These are phyloP conservation scores for Solanum hybrid DNA, from an alignment of 305 asterid species.

Conservation along the genomic window DNA sequence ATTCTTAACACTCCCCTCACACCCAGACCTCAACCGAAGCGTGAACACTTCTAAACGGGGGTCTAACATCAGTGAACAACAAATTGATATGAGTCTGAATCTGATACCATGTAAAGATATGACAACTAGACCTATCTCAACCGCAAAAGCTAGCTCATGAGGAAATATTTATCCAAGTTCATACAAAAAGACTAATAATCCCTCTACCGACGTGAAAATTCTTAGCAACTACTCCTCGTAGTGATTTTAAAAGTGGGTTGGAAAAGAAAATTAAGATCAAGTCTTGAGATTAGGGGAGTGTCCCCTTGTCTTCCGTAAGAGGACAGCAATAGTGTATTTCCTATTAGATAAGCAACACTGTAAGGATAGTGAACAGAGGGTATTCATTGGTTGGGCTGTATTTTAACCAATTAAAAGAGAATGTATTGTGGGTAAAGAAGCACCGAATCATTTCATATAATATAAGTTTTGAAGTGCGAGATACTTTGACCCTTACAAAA, in stretches of 20 bases:
- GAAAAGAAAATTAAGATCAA: not conserved
- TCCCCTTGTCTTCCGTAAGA: slow-evolving; percentile 4
- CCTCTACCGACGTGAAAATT: not conserved
- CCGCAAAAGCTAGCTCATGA: rapidly evolving
- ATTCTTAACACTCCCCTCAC: too few relatives aligned
- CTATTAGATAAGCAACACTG: not conserved
- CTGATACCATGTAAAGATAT: too few relatives aligned
- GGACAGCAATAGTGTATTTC: not conserved
- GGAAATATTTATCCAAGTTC: rapidly evolving
- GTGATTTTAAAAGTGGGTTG: not conserved
- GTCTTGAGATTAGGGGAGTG: not conserved
- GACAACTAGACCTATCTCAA: rapidly evolving
- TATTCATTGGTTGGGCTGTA: not conserved
- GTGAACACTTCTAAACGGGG: not conserved
- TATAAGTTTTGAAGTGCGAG: not conserved
- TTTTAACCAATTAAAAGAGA: not conserved
- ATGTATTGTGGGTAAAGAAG: not conserved
- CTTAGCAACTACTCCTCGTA: rapidly evolving
- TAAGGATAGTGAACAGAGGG: not conserved
- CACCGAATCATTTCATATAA: not conserved
- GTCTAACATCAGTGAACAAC: not conserved
- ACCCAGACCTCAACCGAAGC: too few relatives aligned
- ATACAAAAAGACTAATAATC: too few relatives aligned
- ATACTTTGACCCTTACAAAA: not conserved
- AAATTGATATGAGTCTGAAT: too few relatives aligned